These are phyloP conservation scores for Neofusicoccum sp. DNA, from an alignment of 2,329 filamentous ascomycete genomes.

Conservation along the genomic window DNA sequence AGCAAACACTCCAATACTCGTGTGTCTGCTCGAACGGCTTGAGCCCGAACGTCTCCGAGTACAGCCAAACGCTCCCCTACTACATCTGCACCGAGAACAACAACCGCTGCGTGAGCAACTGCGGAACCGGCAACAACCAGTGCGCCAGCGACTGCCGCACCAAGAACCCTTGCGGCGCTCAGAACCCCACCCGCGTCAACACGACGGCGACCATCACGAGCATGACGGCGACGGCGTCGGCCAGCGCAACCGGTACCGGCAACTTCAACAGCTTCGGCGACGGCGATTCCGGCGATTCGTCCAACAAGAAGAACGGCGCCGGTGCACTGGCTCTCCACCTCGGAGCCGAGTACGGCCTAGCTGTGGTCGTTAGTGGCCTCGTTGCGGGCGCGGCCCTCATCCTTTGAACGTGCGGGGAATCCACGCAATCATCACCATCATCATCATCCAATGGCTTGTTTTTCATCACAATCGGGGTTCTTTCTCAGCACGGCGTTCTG, in stretches of 20 bases:
- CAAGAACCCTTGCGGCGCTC: constrained; percentile 74
- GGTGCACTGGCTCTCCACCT: constrained; percentile 52
- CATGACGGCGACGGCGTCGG: constrained; percentile 44
- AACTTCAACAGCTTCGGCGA: constrained; percentile 20
- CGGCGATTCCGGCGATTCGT: constrained; percentile 36
- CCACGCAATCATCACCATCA: neutral
- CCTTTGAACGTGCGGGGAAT: constrained; percentile 29
- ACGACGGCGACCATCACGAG: constrained; percentile 52
- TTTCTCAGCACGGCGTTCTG: constrained; percentile 5
- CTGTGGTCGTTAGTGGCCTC: constrained; percentile 56
- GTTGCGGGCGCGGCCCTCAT: constrained; percentile 59
- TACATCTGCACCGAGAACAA: constrained; percentile 74
- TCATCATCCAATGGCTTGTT: neutral
- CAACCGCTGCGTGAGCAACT: constrained; percentile 65
- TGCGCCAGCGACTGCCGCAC: constrained; percentile 65
- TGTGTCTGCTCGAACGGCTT: constrained; percentile 71
- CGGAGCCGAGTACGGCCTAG: constrained; percentile 59
- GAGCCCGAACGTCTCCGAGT: constrained; percentile 73
- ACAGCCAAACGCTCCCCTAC: constrained; percentile 77
- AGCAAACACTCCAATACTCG: constrained; percentile 62
- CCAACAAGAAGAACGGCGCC: constrained; percentile 36
- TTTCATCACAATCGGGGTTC: neutral
- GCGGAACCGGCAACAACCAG: constrained; percentile 54
- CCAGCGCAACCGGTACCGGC: constrained; percentile 24
- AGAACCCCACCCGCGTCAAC: constrained; percentile 64